Percentiles rank a stretch among this genome's conserved stretches.
Evolutionary conservation across 345 rosid genomes (phyloP).

Genomic region (Linum tenue): DNA sequence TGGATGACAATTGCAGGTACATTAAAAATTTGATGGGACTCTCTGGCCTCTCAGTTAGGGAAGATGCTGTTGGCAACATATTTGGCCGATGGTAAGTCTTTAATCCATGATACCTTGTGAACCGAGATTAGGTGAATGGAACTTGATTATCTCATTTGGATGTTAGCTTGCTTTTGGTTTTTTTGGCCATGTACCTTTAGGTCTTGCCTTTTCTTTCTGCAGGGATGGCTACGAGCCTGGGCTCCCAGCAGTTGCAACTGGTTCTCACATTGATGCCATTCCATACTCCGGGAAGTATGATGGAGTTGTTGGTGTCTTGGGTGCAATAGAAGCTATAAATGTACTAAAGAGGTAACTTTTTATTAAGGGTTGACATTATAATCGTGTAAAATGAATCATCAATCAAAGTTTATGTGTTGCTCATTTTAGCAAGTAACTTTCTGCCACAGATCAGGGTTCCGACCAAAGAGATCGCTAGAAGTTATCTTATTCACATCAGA

Average conservation of each 20-base stretch:
- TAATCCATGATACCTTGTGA: not conserved
- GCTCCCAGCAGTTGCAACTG: conserved; percentile 73
- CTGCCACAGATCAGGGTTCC: conserved; percentile 60
- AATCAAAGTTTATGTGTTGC: too few relatives aligned
- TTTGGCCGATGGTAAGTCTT: conserved; percentile 75
- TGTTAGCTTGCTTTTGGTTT: not conserved
- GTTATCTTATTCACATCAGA: conserved; percentile 81
- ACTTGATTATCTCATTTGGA: conserved; percentile 5
- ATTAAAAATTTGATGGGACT: conserved; percentile 68
- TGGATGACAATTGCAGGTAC: conserved; percentile 34
- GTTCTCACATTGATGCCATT: conserved; percentile 96
- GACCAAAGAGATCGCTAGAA: conserved; percentile 80
- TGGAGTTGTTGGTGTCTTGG: conserved; percentile 94
- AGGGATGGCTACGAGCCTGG: conserved; percentile 69
- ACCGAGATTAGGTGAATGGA: conserved; percentile 4
- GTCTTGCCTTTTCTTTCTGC: conserved; percentile 11
- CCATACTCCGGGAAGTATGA: conserved; percentile 95
- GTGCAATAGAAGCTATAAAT: conserved; percentile 91
- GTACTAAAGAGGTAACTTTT: conserved; percentile 58
- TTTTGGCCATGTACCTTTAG: not conserved
- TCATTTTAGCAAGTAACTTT: not conserved
- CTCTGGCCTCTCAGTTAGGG: conserved; percentile 69
- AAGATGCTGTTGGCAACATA: conserved; percentile 91
- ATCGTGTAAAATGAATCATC: too few relatives aligned
- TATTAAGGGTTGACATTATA: not conserved